Evolutionary conservation across 106 monocot species (phyloP).

Genomic region (Gastrodia elata): DNA sequence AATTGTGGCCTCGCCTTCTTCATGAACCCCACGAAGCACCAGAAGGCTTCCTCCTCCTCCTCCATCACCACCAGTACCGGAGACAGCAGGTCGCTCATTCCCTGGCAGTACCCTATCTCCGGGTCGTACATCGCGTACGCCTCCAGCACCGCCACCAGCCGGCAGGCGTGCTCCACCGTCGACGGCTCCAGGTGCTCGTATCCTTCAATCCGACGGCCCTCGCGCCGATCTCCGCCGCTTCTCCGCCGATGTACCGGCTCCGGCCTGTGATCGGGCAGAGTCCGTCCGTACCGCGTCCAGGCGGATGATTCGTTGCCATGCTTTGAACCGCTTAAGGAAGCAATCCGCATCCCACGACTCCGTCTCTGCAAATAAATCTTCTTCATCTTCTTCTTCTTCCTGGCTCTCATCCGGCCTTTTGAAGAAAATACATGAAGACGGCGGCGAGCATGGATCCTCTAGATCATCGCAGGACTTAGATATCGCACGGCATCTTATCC

Average conservation of each 20-base stretch:
- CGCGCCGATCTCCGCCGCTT: conserved; percentile 23
- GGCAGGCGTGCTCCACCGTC: conserved; percentile 57
- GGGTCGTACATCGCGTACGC: conserved; percentile 64
- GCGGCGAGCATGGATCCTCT: conserved; percentile 34
- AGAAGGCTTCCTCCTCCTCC: conserved; percentile 33
- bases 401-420: conserved; percentile 16
- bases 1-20: conserved; percentile 36
- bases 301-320: conserved; percentile 76
- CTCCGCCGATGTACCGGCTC: conserved; percentile 32
- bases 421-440: no score
- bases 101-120: conserved; percentile 78
- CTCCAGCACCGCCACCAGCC: conserved; percentile 56
- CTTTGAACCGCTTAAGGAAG: conserved; percentile 42
- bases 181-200: conserved; percentile 59
- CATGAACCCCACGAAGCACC: conserved; percentile 59
- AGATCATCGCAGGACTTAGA: conserved; percentile 14
- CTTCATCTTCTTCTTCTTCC: conserved; percentile 25
- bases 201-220: conserved; percentile 45
- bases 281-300: conserved; percentile 62
- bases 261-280: conserved; percentile 33
- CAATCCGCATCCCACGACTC: conserved; percentile 59
- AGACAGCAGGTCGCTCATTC: conserved; percentile 45
- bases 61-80: conserved; percentile 37
- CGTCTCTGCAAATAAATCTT: conserved; percentile 20
- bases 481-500: conserved; percentile 40